Evolutionary conservation across 176 grass and related monocot species (phyloP).

Genomic region (Juncus effusus): DNA sequence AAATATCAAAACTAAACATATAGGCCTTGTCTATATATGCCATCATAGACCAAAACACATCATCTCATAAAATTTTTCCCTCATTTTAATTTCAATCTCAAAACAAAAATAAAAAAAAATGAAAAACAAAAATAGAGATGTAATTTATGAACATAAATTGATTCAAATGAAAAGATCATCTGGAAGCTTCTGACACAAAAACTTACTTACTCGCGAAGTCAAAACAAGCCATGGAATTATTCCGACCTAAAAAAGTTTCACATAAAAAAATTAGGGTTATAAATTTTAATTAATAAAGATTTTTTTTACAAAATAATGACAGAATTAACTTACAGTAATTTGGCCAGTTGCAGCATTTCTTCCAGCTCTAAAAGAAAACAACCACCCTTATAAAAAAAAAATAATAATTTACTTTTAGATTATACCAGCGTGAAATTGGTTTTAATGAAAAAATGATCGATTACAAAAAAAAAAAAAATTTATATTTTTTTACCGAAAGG

Average conservation of each 20-base stretch:
- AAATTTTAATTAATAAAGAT: neutral
- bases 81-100: neutral
- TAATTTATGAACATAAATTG: constrained; percentile 10
- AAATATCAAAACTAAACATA: no score
- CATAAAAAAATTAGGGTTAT: neutral
- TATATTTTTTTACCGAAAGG: constrained; percentile 57
- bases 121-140: constrained; percentile 15
- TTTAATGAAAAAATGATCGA: no score
- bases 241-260: constrained; percentile 48
- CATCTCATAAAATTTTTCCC: no score
- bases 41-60: no score
- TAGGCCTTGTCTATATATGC: no score
- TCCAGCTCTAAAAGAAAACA: constrained; percentile 66
- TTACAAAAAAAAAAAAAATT: no score
- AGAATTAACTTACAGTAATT: constrained; percentile 38
- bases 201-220: constrained; percentile 58
- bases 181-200: constrained; percentile 45
- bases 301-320: no score
- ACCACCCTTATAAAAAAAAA: constrained; percentile 37
- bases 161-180: constrained; percentile 28
- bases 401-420: constrained; percentile 5
- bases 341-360: constrained; percentile 51
- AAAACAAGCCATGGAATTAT: constrained; percentile 91
- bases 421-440: neutral
- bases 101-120: constrained; percentile 5